A percentile compares a stretch with the other conserved stretches of the same genome.
Evolutionary conservation across 306 rosid genomes (phyloP).

Genomic region (Vigna angularis): DNA sequence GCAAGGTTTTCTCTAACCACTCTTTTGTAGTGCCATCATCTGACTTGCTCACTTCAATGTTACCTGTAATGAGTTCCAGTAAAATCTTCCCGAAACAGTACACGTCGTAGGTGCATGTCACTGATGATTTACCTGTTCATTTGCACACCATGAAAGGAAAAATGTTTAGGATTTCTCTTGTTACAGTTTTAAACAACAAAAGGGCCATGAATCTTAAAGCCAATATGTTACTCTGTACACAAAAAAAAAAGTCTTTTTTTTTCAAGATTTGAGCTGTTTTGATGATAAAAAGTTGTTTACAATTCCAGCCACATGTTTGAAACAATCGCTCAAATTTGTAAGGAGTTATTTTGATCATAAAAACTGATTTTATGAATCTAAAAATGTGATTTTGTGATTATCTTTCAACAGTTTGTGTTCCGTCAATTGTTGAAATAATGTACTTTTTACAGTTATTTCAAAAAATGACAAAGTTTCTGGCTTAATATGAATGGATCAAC

Average conservation of each 20-base stretch:
- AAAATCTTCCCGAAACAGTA: constrained; percentile 89
- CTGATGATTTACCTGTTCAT: constrained; percentile 68
- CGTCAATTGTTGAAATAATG: too few relatives aligned
- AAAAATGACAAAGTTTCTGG: neutral
- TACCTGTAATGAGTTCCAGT: constrained; percentile 91
- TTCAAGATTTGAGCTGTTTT: too few relatives aligned
- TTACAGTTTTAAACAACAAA: neutral
- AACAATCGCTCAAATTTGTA: too few relatives aligned
- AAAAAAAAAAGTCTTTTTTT: too few relatives aligned
- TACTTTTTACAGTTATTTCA: too few relatives aligned
- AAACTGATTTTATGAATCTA: too few relatives aligned
- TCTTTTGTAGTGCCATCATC: constrained; percentile 74
- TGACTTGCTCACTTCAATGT: constrained; percentile 69
- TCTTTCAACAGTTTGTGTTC: too few relatives aligned
- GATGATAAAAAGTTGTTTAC: too few relatives aligned
- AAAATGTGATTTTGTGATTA: too few relatives aligned
- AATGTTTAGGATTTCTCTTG: constrained; percentile 15
- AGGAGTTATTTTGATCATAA: too few relatives aligned
- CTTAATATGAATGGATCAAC: constrained; percentile 25
- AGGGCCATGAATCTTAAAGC: neutral
- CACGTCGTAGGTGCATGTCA: constrained; percentile 69
- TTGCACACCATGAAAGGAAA: constrained; percentile 33
- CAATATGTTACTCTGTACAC: neutral
- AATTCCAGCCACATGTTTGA: too few relatives aligned
- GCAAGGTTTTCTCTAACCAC: constrained; percentile 73